Base-by-base conservation (phyloP, 2,329 filamentous ascomycete genomes). In the Arthrobotrys iridis region DNA sequence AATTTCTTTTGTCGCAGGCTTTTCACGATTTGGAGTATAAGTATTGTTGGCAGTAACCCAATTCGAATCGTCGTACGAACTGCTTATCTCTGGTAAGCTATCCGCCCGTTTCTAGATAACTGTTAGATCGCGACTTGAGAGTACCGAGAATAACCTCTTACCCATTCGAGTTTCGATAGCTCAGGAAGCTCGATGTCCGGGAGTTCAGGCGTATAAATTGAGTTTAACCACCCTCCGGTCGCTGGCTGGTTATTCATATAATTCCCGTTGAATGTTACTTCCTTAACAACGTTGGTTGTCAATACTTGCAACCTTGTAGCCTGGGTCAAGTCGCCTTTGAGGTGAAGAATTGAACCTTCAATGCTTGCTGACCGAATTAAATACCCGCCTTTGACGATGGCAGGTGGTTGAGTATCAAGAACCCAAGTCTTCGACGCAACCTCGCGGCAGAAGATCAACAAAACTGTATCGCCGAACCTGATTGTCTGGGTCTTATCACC, bases 271-370 rank as follows among this genome's bases (percentile, higher is more conserved):
- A 90, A 89, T 6, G 84, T 84, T 13, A 91, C 82, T 7, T 83
- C 83, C 13, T 85, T 85, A 0, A 87, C 83, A 0, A 80, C 80
- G 0, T 82, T 80, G 0, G 88, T 85, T 0, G 87, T 88, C 22
- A 93, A 86, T 20, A 94, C 84, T 77, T 93, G 90, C 5, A 94
- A 81, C 0, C 86, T 79, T 0, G 89, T 88, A 0, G 90, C 92
- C 0, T 85, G 81, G 77, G 93, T 93, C 77, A 93, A 85, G 78
- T 95, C 91, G 1, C 89, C 91, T 3, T 86, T 87, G 2, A 94
- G 81, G 11, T 86, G 83, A 4, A 94, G 83, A 0, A 85, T 84
- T 10, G 82, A 83, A 1, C 85, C 87, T 4, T 86, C 78, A 0
- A 90, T 80, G 1, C 84, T 84, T 0, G 88, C 88, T 0, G 86